Evolutionary conservation across 2,329 filamentous ascomycete genomes (phyloP).

Genomic region (Xylariaceae sp.): DNA sequence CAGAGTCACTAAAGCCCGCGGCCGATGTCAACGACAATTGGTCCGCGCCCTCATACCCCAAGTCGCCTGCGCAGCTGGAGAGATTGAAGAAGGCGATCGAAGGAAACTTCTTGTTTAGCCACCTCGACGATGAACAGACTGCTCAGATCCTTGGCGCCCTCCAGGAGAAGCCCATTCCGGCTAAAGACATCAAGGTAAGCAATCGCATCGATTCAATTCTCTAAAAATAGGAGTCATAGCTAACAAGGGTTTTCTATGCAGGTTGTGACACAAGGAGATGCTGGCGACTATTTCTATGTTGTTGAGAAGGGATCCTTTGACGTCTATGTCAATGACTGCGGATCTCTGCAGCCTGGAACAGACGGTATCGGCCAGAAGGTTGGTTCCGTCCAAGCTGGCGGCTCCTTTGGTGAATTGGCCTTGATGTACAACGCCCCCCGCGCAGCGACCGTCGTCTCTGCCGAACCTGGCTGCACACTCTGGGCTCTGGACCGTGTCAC

Average conservation of each 20-base stretch:
- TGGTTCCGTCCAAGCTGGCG: slow-evolving; percentile 74
- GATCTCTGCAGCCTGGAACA: slow-evolving; percentile 70
- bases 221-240: background rate
- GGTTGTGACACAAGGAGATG: slow-evolving; percentile 92
- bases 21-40: slow-evolving; percentile 81
- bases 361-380: slow-evolving; percentile 82
- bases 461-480: slow-evolving; percentile 70
- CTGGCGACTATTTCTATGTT: slow-evolving; percentile 96
- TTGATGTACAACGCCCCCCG: slow-evolving; percentile 98
- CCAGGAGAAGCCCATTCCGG: slow-evolving; percentile 91
- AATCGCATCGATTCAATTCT: background rate
- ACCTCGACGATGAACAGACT: slow-evolving; percentile 90
- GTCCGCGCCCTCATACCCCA: slow-evolving; percentile 79
- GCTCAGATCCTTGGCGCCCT: slow-evolving; percentile 82
- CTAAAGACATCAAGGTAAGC: slow-evolving; percentile 69
- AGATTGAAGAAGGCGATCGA: slow-evolving; percentile 77
- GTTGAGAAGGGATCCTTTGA: slow-evolving; percentile 89
- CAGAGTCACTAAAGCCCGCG: slow-evolving; percentile 89
- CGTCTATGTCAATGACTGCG: slow-evolving; percentile 77
- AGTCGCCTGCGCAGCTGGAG: slow-evolving; percentile 72
- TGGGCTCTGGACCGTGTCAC: slow-evolving; percentile 95
- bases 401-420: slow-evolving; percentile 92
- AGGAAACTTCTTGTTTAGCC: slow-evolving; percentile 88
- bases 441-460: slow-evolving; percentile 86
- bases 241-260: slow-evolving; percentile 38